These are phyloP conservation scores for Mycena epipterygia DNA, from an alignment of 768 basidiomycete species.

Conservation along the genomic window DNA sequence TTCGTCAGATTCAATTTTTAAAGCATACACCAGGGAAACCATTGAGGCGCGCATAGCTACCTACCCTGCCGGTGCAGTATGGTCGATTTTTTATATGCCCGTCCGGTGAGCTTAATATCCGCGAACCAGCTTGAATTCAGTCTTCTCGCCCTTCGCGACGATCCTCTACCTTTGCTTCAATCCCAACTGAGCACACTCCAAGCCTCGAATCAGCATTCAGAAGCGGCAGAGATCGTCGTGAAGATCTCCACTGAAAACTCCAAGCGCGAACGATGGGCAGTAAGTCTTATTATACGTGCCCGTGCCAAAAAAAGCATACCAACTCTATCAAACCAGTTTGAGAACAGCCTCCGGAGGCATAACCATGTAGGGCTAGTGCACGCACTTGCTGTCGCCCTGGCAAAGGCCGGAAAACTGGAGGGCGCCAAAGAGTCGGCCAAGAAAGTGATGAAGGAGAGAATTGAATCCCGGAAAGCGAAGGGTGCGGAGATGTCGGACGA, in stretches of 20 bases:
- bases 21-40: constrained; percentile 67
- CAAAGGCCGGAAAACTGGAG: constrained; percentile 75
- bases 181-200: constrained; percentile 66
- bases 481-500: constrained; percentile 65
- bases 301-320: constrained; percentile 27
- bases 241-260: constrained; percentile 76
- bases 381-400: constrained; percentile 78
- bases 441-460: constrained; percentile 59
- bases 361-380: constrained; percentile 90
- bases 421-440: constrained; percentile 63
- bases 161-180: constrained; percentile 80
- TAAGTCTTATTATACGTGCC: constrained; percentile 57
- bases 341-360: constrained; percentile 88
- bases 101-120: constrained; percentile 24
- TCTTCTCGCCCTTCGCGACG: constrained; percentile 87
- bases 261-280: constrained; percentile 87
- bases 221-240: constrained; percentile 66
- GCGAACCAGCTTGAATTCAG: constrained; percentile 86
- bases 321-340: constrained; percentile 69
- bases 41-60: constrained; percentile 92
- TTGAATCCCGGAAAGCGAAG: constrained; percentile 58
- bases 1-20: constrained; percentile 37
- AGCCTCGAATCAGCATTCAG: constrained; percentile 54
- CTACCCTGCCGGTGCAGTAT: constrained; percentile 89
- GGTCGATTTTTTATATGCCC: constrained; percentile 44